Evolutionary conservation across 768 basidiomycete species (phyloP), one percentile per base, ranked within the genome.

Genomic region (Podaxis sp.): DNA sequence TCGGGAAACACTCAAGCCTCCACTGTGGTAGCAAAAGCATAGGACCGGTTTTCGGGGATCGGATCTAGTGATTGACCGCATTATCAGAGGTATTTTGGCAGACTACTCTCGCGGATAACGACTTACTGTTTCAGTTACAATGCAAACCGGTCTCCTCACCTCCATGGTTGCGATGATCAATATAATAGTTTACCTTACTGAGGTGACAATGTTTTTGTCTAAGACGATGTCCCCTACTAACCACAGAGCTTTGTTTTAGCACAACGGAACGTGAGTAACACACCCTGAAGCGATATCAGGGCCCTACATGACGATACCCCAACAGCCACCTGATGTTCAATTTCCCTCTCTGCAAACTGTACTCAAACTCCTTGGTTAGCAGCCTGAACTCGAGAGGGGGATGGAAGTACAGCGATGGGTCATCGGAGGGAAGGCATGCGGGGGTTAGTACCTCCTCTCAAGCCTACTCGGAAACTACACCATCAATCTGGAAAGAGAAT

Each of bases 41-140:
- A 79, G 74, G 65, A 80, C 79, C 0, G 80, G 80, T 7, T 80
- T 81, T 61, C 59, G 69, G 3, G 59, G 65, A 6, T 79, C 80
- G 1, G 80, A 82, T 63, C 68, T 76, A 43, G 64, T 77, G 33
- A 69, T 83, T 1, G 76, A 81, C 65, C 74, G 69, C 53, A 78
- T 83, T 56, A 80, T 82, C 53, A 66, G 77, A 63, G 15, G 76
- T 79, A 59, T 36, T 60, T 46, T 9, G 7, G 22, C 6, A 9
- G 12, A 29, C 15, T 25, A 2, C 17, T 22, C 60, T 33, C 33
- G 9, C 8, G 0, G 33, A 33, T 33, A 33, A 33, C 2, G 8
- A 9, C 33, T 33, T 33, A 33, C 41, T 46, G n/a, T 17, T n/a
- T 8, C 29, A 78, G 77, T 76, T 51, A 75, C 77, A 1, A 70